phyloP scores from a whole-genome alignment of 805 yeast genomes.

The Ogataea henricii region DNA sequence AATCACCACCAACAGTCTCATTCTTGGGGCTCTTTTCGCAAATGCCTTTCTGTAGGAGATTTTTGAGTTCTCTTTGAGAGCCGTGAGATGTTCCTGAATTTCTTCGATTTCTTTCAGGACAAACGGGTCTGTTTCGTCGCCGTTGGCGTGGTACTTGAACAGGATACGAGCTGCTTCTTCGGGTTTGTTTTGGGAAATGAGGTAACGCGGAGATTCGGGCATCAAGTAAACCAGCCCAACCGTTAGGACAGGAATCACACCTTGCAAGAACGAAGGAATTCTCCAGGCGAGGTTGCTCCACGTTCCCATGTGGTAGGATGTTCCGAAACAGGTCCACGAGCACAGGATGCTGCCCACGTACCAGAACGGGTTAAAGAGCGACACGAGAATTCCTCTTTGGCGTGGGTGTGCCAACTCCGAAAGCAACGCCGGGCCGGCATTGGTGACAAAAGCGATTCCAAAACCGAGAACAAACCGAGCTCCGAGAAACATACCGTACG shows the following conservation, averaged over 20 bases:
- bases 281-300: slow-evolving; percentile 50
- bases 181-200: slow-evolving; percentile 34
- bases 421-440: slow-evolving; percentile 46
- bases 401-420: slow-evolving; percentile 52
- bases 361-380: slow-evolving; percentile 48
- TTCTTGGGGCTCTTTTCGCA: slow-evolving; percentile 32
- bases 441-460: slow-evolving; percentile 37
- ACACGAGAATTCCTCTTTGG: slow-evolving; percentile 42
- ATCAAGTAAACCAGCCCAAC: slow-evolving; percentile 33
- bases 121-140: slow-evolving; percentile 25
- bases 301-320: slow-evolving; percentile 31
- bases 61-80: slow-evolving; percentile 30
- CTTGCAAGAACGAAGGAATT: slow-evolving; percentile 52
- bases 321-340: slow-evolving; percentile 47
- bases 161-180: slow-evolving; percentile 39
- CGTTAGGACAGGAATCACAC: slow-evolving; percentile 45
- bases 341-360: slow-evolving; percentile 46
- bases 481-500: slow-evolving; percentile 36
- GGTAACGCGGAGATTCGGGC: slow-evolving; percentile 44
- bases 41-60: slow-evolving; percentile 33
- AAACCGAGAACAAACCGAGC: slow-evolving; percentile 48
- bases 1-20: slow-evolving; percentile 34
- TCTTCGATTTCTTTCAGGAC: slow-evolving; percentile 30
- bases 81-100: slow-evolving; percentile 30
- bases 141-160: slow-evolving; percentile 37